These are phyloP conservation scores for Leishmania martiniquensis DNA, from an alignment of 208 protist genomes.

Conservation along the genomic window DNA sequence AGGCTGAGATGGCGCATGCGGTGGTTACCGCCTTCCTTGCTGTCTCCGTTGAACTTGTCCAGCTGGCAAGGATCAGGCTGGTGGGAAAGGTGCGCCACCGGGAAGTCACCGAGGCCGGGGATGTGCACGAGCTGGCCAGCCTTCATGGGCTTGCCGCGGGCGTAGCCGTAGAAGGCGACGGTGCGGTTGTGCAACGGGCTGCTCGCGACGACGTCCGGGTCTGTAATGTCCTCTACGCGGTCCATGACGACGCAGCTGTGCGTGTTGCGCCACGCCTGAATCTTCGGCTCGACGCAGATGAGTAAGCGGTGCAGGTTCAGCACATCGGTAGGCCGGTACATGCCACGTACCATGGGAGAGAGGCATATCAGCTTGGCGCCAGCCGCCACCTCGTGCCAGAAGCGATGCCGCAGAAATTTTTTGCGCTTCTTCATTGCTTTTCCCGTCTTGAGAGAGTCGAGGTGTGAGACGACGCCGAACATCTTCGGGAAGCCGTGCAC, in stretches of 20 bases:
- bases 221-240: conserved; percentile 98
- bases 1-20: conserved; percentile 93
- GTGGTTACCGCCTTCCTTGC: conserved; percentile 40
- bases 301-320: conserved; percentile 98
- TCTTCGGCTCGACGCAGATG: conserved; percentile 96
- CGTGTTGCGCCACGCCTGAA: conserved; percentile 96
- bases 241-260: conserved; percentile 98
- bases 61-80: conserved; percentile 97
- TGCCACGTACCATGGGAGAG: conserved; percentile 94
- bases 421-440: conserved; percentile 97
- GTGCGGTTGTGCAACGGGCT: conserved; percentile 79
- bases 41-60: conserved; percentile 38
- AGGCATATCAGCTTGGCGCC: conserved; percentile 99
- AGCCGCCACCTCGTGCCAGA: conserved; percentile 93
- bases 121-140: conserved; percentile 95
- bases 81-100: conserved; percentile 84
- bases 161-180: conserved; percentile 98
- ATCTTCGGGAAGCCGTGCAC: conserved; percentile 99
- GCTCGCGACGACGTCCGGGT: conserved; percentile 81
- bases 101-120: conserved; percentile 97
- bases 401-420: conserved; percentile 97
- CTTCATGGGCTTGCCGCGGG: conserved; percentile 96
- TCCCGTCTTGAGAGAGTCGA: conserved; percentile 97
- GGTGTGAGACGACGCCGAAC: conserved; percentile 99
- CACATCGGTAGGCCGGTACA: conserved; percentile 97